phyloP scores from a whole-genome alignment of 768 basidiomycete species.

The Mycena epipterygia region DNA sequence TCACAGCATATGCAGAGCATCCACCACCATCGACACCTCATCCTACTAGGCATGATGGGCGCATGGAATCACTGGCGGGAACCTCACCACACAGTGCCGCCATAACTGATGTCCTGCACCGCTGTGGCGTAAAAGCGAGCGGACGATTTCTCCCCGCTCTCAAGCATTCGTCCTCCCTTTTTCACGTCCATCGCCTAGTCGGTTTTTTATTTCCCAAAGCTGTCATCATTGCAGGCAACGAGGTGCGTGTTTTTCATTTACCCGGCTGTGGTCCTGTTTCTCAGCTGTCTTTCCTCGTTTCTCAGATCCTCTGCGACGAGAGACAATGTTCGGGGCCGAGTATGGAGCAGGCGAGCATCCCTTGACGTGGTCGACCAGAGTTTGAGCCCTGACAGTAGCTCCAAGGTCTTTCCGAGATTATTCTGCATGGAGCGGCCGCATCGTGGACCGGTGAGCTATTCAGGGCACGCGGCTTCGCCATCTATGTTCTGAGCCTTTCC shows the following conservation, averaged over 20 bases:
- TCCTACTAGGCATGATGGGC: background rate
- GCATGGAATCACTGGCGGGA: background rate
- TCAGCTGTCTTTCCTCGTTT: background rate
- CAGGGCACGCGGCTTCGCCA: background rate
- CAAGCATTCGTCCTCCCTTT: background rate
- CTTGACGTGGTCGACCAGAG: background rate
- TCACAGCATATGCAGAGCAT: conserved; percentile 2
- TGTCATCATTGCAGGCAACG: background rate
- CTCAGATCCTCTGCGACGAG: background rate
- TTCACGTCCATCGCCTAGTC: background rate
- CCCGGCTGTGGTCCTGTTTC: background rate
- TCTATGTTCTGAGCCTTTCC: conserved; percentile 11
- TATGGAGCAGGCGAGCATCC: background rate
- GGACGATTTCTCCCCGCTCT: background rate
- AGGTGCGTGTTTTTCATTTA: conserved; percentile 38
- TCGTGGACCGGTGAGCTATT: background rate
- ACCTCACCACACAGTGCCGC: background rate
- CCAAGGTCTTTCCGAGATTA: conserved; percentile 20
- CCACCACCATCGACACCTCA: background rate
- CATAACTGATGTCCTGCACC: conserved; percentile 2
- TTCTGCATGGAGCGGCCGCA: background rate
- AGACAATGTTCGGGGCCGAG: background rate
- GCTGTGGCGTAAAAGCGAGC: conserved; percentile 6
- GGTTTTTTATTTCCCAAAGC: background rate
- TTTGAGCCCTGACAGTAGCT: background rate